phyloP scores from a whole-genome alignment of 257 asterid species.

The Gentiana straminea region DNA sequence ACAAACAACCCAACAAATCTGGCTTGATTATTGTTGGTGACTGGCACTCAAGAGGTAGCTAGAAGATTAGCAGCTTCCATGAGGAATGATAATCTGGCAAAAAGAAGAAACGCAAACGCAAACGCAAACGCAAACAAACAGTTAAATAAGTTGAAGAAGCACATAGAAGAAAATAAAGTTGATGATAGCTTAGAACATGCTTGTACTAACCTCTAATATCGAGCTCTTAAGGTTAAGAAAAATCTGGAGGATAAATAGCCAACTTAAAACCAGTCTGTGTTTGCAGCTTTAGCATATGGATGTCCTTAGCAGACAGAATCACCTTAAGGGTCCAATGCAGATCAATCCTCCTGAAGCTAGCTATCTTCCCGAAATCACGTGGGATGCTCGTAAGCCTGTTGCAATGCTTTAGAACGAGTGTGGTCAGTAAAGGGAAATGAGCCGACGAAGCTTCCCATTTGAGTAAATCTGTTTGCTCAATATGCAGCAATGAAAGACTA shows the following conservation, averaged over 20 bases:
- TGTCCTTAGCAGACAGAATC: background rate
- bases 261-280: background rate
- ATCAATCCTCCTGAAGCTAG: conserved; percentile 2
- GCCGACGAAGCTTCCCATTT: background rate
- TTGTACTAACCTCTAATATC: too few relatives aligned
- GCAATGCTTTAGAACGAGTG: background rate
- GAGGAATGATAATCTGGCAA: too few relatives aligned
- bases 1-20: too few relatives aligned
- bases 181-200: too few relatives aligned
- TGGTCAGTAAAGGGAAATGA: background rate
- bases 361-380: background rate
- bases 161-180: too few relatives aligned
- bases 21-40: too few relatives aligned
- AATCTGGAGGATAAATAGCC: background rate
- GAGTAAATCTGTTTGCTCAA: background rate
- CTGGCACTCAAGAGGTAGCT: too few relatives aligned
- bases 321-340: background rate
- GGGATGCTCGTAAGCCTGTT: background rate
- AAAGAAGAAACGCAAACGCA: too few relatives aligned
- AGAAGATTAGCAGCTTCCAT: too few relatives aligned
- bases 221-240: too few relatives aligned
- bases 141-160: too few relatives aligned
- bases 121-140: too few relatives aligned
- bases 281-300: background rate
- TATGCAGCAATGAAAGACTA: background rate